phyloP scores from a whole-genome alignment of 2,329 filamentous ascomycete genomes.

The Stachybotrys elegans region DNA sequence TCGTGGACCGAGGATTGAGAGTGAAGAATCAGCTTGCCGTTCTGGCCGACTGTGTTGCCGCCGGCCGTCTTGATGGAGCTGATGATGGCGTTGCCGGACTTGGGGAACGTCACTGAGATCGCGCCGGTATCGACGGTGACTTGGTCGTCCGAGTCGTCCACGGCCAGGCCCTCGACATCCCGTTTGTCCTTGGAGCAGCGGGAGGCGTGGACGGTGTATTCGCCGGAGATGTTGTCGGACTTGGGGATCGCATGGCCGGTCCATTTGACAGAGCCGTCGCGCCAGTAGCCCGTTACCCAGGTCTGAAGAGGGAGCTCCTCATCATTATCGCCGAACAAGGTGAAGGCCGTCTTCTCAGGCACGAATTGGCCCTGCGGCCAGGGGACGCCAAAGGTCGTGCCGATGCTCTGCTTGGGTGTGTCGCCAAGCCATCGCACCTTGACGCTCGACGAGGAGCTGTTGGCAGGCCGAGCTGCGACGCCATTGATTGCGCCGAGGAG shows the following conservation, averaged over 20 bases:
- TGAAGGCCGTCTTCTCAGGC: slow-evolving; percentile 30
- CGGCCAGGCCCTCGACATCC: slow-evolving; percentile 7
- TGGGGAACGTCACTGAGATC: slow-evolving; percentile 35
- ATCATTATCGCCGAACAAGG: slow-evolving; percentile 17
- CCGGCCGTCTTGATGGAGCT: slow-evolving; percentile 31
- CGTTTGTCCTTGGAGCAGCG: background rate
- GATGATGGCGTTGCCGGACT: slow-evolving; percentile 33
- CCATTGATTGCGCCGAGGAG: background rate
- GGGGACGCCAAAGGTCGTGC: slow-evolving; percentile 39
- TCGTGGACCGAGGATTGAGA: slow-evolving; percentile 44
- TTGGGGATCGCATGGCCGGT: slow-evolving; percentile 50
- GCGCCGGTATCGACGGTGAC: slow-evolving; percentile 38
- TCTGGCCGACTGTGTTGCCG: slow-evolving; percentile 37
- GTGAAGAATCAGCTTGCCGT: slow-evolving; percentile 47
- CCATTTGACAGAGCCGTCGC: slow-evolving; percentile 58
- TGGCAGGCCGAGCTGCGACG: background rate
- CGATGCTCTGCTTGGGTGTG: slow-evolving; percentile 25
- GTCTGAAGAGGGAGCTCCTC: slow-evolving; percentile 32
- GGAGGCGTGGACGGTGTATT: slow-evolving; percentile 30
- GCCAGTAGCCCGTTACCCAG: slow-evolving; percentile 55
- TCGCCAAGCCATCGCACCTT: slow-evolving; percentile 35
- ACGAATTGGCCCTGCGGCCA: slow-evolving; percentile 35
- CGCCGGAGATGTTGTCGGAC: slow-evolving; percentile 30
- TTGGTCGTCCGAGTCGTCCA: slow-evolving; percentile 10
- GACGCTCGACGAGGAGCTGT: background rate